Evolutionary conservation across 345 rosid species (phyloP).

Genomic region (Acer negundo): DNA sequence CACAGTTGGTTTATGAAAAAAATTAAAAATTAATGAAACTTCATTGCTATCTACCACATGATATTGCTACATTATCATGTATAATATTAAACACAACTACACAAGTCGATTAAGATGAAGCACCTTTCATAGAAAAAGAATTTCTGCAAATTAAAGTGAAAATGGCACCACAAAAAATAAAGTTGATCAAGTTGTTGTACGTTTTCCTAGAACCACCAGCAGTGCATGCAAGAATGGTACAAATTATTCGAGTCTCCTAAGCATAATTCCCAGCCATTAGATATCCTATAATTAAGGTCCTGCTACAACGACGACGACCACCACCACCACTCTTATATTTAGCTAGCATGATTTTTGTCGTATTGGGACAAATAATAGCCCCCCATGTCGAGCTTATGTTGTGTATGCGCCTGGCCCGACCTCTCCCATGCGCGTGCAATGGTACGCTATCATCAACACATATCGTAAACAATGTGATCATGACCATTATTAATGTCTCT

Average conservation of each 20-base stretch:
- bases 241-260: not conserved
- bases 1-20: too few species aligned
- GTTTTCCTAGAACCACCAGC: not conserved
- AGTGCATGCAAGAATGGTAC: not conserved
- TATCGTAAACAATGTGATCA: slow-evolving; percentile 7
- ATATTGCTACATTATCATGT: not conserved
- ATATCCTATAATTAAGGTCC: not conserved
- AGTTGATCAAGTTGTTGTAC: not conserved
- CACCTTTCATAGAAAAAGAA: not conserved
- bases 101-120: not conserved
- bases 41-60: not conserved
- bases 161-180: not conserved
- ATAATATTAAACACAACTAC: not conserved
- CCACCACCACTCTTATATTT: not conserved
- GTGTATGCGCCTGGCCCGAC: not conserved
- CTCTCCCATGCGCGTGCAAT: slow-evolving; percentile 15
- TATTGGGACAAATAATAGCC: not conserved
- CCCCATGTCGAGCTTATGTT: not conserved
- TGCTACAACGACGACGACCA: not conserved
- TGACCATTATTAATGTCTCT: not conserved
- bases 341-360: not conserved
- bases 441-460: not conserved
- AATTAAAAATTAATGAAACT: not conserved
- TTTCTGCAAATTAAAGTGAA: slow-evolving; percentile 4
- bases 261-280: not conserved